A percentile compares a stretch with the other conserved stretches of the same genome.
These are phyloP conservation scores for Candolleomyces eurysporus DNA, from an alignment of 768 basidiomycete species.

Conservation along the genomic window DNA sequence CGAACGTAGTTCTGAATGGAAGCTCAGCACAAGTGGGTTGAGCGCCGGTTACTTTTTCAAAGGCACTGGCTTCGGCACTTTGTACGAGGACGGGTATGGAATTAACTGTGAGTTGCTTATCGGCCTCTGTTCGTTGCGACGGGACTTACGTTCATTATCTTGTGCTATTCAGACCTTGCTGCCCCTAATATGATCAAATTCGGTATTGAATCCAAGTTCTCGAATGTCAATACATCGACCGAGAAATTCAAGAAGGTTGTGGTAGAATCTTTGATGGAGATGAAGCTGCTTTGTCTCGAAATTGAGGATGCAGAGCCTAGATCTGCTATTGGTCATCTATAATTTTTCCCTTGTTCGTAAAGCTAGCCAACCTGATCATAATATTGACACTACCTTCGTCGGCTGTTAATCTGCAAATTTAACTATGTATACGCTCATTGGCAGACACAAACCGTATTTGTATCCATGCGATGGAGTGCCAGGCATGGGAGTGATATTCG, in stretches of 20 bases:
- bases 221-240: conserved; percentile 70
- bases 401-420: too few species aligned
- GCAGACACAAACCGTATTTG: too few species aligned
- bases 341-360: not conserved
- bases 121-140: conserved; percentile 2
- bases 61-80: conserved; percentile 88
- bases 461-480: too few species aligned
- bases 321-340: conserved; percentile 25
- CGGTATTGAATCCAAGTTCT: conserved; percentile 88
- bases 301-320: conserved; percentile 15
- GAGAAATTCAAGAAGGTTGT: conserved; percentile 60
- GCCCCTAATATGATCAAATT: conserved; percentile 81
- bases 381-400: too few species aligned
- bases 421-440: too few species aligned
- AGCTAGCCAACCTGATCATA: too few species aligned
- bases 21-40: conserved; percentile 85
- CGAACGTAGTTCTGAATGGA: conserved; percentile 75
- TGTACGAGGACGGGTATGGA: conserved; percentile 86
- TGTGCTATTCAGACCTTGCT: conserved; percentile 60
- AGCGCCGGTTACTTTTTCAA: conserved; percentile 84
- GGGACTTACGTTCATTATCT: conserved; percentile 1
- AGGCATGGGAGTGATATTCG: too few species aligned
- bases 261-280: conserved; percentile 61
- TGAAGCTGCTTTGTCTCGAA: conserved; percentile 54
- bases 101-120: conserved; percentile 72